Percentiles rank a stretch among this genome's conserved stretches.
Evolutionary conservation across 2,329 filamentous ascomycete species (phyloP).

Genomic region (Thyridium curvatum): DNA sequence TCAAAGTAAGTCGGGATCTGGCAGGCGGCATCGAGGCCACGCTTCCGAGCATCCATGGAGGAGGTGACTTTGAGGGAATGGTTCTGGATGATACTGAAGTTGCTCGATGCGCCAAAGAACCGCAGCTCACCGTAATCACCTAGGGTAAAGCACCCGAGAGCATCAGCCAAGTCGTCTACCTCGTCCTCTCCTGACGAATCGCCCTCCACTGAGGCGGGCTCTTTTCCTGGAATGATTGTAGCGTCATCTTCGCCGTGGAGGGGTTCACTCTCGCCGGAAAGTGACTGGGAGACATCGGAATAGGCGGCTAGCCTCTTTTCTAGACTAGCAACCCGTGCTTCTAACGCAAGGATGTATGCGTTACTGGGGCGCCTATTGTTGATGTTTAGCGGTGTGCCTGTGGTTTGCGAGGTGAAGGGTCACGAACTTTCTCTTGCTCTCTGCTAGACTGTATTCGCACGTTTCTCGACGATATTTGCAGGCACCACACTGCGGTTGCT

Average conservation of each 20-base stretch:
- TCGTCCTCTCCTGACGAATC: too few species aligned
- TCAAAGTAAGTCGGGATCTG: neutral
- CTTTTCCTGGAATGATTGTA: too few species aligned
- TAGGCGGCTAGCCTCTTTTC: neutral
- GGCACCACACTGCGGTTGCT: conserved; percentile 1
- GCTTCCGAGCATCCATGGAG: too few species aligned
- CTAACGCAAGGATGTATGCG: neutral
- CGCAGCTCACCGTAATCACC: conserved; percentile 1
- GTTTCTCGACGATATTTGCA: neutral
- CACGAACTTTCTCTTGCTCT: conserved; percentile 1
- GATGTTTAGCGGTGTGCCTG: too few species aligned
- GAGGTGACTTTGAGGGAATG: neutral
- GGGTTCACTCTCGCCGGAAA: too few species aligned
- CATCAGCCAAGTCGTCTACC: neutral
- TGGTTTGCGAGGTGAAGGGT: too few species aligned
- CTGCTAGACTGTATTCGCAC: neutral
- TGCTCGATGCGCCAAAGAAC: conserved; percentile 1
- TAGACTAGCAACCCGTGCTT: neutral
- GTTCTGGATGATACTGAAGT: conserved; percentile 1
- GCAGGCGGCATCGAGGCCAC: too few species aligned
- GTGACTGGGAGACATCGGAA: too few species aligned
- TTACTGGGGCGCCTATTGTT: conserved; percentile 1
- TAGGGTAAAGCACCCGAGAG: neutral
- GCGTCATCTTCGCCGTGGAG: too few species aligned
- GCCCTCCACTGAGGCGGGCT: too few species aligned